A percentile compares a stretch with the other conserved stretches of the same genome.
phyloP scores from a whole-genome alignment of 2,329 filamentous ascomycete genomes.

The Grosmannia huntii region DNA sequence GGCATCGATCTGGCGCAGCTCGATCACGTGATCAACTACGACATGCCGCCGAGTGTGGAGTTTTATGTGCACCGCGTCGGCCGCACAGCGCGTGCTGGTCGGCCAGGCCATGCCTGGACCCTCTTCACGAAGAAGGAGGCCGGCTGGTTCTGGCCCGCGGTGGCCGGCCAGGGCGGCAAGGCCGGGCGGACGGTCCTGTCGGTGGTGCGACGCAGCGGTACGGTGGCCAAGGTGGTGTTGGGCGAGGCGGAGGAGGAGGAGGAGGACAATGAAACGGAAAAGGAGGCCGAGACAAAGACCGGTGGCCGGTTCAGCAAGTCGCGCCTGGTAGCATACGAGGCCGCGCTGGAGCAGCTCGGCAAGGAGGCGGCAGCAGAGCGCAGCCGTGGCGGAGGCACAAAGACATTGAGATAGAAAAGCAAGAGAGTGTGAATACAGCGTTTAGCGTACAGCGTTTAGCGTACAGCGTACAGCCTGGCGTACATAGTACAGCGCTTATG shows the following conservation, averaged over 20 bases:
- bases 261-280: conserved; percentile 22
- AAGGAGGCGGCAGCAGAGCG: conserved; percentile 39
- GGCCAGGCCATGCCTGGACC: conserved; percentile 69
- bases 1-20: conserved; percentile 74
- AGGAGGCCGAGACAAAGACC: conserved; percentile 12
- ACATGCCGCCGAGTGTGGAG: conserved; percentile 67
- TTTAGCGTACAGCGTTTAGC: too few species aligned
- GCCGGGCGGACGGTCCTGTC: conserved; percentile 20
- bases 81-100: conserved; percentile 73
- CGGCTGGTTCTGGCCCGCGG: conserved; percentile 82
- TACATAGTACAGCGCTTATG: too few species aligned
- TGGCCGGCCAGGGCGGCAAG: conserved; percentile 42
- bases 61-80: conserved; percentile 89
- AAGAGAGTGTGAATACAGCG: too few species aligned
- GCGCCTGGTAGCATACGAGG: conserved; percentile 34
- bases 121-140: conserved; percentile 72
- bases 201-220: conserved; percentile 26
- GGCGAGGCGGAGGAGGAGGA: conserved; percentile 15
- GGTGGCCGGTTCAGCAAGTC: conserved; percentile 27
- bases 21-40: conserved; percentile 86
- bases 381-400: not conserved
- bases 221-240: conserved; percentile 35
- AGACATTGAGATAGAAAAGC: not conserved
- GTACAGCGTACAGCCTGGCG: too few species aligned
- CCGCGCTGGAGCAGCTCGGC: conserved; percentile 48